A percentile compares a stretch with the other conserved stretches of the same genome.
phyloP scores from a whole-genome alignment of 208 protist species.

The Acanthamoeba rhysodes region DNA sequence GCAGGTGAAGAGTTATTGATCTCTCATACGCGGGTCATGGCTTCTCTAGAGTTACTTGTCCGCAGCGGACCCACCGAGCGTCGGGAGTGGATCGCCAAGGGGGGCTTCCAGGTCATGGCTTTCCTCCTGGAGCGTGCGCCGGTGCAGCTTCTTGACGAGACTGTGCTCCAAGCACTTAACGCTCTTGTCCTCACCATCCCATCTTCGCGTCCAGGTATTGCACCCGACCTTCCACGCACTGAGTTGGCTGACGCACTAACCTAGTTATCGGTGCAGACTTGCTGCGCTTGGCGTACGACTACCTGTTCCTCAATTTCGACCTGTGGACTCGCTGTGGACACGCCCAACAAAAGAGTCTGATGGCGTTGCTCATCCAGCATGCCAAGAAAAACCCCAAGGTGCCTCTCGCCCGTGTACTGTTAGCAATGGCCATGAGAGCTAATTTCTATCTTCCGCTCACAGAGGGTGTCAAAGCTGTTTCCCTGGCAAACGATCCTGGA shows the following conservation, averaged over 20 bases:
- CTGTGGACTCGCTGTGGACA: slow-evolving; percentile 51
- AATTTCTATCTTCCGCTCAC: background rate
- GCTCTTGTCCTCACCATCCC: slow-evolving; percentile 36
- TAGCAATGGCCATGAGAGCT: no score
- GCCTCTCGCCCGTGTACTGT: background rate
- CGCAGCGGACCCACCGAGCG: slow-evolving; percentile 28
- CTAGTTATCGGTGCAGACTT: background rate
- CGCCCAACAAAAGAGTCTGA: slow-evolving; percentile 15
- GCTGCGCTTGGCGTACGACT: slow-evolving; percentile 22
- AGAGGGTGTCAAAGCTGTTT: slow-evolving; percentile 47
- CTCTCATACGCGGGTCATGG: background rate
- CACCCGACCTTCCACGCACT: background rate
- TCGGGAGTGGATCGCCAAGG: slow-evolving; percentile 49
- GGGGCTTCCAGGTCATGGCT: slow-evolving; percentile 45
- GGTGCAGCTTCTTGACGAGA: slow-evolving; percentile 16
- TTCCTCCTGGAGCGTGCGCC: slow-evolving; percentile 34
- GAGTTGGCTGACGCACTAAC: background rate
- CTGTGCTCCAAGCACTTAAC: slow-evolving; percentile 56
- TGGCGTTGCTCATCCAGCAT: slow-evolving; percentile 52
- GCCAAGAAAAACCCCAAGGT: slow-evolving; percentile 70
- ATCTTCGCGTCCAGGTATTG: background rate
- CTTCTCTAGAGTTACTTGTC: background rate
- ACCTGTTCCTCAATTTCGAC: slow-evolving; percentile 60
- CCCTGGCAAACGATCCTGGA: slow-evolving; percentile 22
- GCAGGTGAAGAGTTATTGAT: background rate